Conservation (phyloP, 768 basidiomycete genomes). For the Suillus cothurnatus region DNA sequence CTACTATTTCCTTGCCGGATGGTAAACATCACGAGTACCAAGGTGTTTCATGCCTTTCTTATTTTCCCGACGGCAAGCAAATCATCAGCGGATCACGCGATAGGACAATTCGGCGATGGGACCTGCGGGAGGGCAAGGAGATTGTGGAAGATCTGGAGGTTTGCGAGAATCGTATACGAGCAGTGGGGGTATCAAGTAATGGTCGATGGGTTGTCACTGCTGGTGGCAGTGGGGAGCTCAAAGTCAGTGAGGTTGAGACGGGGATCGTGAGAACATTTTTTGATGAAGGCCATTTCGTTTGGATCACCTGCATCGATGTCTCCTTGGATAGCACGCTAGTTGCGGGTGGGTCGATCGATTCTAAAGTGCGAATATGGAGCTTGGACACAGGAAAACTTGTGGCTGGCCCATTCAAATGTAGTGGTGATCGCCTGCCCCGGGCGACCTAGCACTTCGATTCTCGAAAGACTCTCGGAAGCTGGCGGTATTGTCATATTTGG, state of each 20-base stretch:
- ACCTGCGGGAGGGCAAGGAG: no score
- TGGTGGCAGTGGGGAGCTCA: background rate
- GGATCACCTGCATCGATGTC: background rate
- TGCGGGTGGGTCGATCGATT: background rate
- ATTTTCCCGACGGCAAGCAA: no score
- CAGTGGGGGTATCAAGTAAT: background rate
- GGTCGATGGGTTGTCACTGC: background rate
- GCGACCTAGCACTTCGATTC: background rate
- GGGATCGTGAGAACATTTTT: background rate
- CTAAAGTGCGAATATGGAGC: no score
- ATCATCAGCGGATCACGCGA: no score
- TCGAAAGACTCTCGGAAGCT: background rate
- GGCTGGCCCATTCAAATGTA: background rate
- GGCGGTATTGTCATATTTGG: background rate
- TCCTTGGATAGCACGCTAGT: background rate
- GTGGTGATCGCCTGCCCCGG: no score
- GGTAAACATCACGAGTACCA: no score
- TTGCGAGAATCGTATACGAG: background rate
- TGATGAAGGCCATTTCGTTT: no score
- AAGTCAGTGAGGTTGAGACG: background rate
- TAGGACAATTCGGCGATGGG: no score
- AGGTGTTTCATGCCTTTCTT: no score
- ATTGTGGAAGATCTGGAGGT: no score
- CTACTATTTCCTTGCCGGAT: no score
- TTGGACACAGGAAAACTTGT: background rate